Conservation (phyloP, 2,329 filamentous ascomycete genomes). For the Claviceps sp. region DNA sequence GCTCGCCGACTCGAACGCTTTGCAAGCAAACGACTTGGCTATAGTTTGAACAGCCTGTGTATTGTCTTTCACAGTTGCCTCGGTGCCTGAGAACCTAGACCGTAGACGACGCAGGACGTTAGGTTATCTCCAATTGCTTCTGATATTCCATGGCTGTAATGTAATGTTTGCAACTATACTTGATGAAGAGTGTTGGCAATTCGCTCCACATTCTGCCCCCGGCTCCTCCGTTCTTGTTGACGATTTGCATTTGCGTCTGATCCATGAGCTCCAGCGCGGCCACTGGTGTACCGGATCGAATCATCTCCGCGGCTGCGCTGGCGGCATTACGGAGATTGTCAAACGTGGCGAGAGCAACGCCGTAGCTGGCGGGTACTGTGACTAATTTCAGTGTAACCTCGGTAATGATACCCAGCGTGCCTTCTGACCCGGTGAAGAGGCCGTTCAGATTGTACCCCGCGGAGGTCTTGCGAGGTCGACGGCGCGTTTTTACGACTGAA, state of each 20-base stretch:
- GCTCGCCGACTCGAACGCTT: conserved; percentile 54
- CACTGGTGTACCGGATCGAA: conserved; percentile 50
- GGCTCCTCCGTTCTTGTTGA: conserved; percentile 48
- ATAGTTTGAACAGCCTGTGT: conserved; percentile 43
- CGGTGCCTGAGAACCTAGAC: conserved; percentile 47
- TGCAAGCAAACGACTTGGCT: conserved; percentile 34
- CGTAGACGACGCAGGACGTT: conserved; percentile 7
- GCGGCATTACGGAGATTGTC: conserved; percentile 47
- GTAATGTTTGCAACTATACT: conserved; percentile 20
- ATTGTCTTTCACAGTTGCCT: conserved; percentile 44
- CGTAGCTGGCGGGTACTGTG: conserved; percentile 46
- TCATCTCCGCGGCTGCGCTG: conserved; percentile 47
- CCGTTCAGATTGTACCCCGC: conserved; percentile 60
- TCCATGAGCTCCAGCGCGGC: conserved; percentile 54
- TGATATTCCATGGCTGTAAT: not conserved
- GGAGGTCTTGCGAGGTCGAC: conserved; percentile 52
- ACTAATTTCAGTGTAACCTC: conserved; percentile 57
- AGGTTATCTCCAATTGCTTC: not conserved
- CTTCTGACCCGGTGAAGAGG: conserved; percentile 57
- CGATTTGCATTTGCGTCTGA: conserved; percentile 52
- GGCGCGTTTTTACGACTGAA: conserved; percentile 50
- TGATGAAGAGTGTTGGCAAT: conserved; percentile 60
- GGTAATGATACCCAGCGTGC: conserved; percentile 57
- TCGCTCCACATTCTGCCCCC: conserved; percentile 51
- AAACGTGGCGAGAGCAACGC: conserved; percentile 52